Percentiles rank a stretch among this genome's conserved stretches.
phyloP scores from a whole-genome alignment of 768 basidiomycete species.

The Rhodosporidiobolus sp. region DNA sequence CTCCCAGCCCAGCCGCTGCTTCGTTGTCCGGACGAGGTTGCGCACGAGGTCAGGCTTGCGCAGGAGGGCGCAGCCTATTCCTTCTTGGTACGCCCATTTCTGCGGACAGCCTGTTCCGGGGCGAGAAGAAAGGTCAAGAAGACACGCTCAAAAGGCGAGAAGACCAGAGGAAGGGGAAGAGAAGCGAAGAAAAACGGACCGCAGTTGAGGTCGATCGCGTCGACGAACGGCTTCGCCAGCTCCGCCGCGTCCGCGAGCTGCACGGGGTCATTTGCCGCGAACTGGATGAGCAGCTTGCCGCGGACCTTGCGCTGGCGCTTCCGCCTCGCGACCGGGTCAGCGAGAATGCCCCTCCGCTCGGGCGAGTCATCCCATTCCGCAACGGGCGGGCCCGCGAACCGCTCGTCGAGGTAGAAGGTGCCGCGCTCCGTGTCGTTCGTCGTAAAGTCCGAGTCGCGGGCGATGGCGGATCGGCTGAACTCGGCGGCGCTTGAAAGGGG shows the following conservation, averaged over 20 bases:
- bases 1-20: slow-evolving; percentile 51
- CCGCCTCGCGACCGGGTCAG: background rate
- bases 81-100: slow-evolving; percentile 53
- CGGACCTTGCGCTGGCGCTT: slow-evolving; percentile 45
- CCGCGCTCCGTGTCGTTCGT: slow-evolving; percentile 51
- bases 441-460: slow-evolving; percentile 52
- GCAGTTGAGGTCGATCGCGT: slow-evolving; percentile 56
- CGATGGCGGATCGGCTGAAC: slow-evolving; percentile 53
- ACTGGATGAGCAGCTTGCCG: slow-evolving; percentile 53
- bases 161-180: too few relatives aligned
- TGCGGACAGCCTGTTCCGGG: slow-evolving; percentile 52
- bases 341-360: slow-evolving; percentile 9
- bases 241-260: slow-evolving; percentile 54
- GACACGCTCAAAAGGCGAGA: background rate
- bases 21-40: slow-evolving; percentile 53
- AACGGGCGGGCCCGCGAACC: background rate
- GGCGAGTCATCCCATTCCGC: slow-evolving; percentile 14
- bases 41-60: slow-evolving; percentile 53
- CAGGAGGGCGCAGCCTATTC: slow-evolving; percentile 54
- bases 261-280: slow-evolving; percentile 52
- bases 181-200: slow-evolving; percentile 37
- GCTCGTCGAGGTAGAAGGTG: slow-evolving; percentile 49
- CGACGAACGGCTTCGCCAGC: slow-evolving; percentile 52
- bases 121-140: background rate
- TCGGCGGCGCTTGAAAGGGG: slow-evolving; percentile 47